Evolutionary conservation across 305 asterid genomes (phyloP).

Genomic region (Coffea humblotiana): DNA sequence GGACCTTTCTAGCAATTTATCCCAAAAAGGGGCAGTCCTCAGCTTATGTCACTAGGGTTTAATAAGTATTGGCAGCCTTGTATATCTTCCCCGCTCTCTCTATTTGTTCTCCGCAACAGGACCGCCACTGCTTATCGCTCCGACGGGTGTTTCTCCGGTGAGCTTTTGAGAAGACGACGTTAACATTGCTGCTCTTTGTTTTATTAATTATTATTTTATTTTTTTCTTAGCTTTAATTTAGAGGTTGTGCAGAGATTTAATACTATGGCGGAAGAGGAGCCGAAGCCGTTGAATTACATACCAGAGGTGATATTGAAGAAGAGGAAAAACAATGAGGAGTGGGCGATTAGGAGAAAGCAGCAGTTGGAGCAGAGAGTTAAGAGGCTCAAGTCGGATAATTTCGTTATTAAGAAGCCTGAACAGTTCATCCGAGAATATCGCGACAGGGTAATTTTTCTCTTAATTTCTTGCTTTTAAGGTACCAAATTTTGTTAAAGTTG

Average conservation of each 20-base stretch:
- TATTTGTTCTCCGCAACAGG: not conserved
- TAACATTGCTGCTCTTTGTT: not conserved
- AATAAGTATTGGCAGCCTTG: not conserved
- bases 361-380: constrained; percentile 68
- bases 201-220: not conserved
- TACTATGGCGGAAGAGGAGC: constrained; percentile 51
- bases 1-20: not conserved
- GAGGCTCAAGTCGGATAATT: constrained; percentile 44
- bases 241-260: too few relatives aligned
- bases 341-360: constrained; percentile 78
- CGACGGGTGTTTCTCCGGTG: not conserved
- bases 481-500: not conserved
- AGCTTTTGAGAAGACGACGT: too few relatives aligned
- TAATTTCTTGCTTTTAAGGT: not conserved
- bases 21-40: too few relatives aligned
- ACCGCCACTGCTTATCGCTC: not conserved
- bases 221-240: not conserved
- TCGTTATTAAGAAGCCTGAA: constrained; percentile 78
- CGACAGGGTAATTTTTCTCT: constrained; percentile 46
- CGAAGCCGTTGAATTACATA: constrained; percentile 51
- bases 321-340: constrained; percentile 86
- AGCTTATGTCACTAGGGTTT: not conserved
- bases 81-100: not conserved
- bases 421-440: constrained; percentile 79
- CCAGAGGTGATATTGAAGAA: constrained; percentile 90